Percentiles rank a stretch among this genome's conserved stretches.
These are phyloP conservation scores for Cercospora sp. DNA, from an alignment of 2,329 filamentous ascomycete species.

Conservation along the genomic window DNA sequence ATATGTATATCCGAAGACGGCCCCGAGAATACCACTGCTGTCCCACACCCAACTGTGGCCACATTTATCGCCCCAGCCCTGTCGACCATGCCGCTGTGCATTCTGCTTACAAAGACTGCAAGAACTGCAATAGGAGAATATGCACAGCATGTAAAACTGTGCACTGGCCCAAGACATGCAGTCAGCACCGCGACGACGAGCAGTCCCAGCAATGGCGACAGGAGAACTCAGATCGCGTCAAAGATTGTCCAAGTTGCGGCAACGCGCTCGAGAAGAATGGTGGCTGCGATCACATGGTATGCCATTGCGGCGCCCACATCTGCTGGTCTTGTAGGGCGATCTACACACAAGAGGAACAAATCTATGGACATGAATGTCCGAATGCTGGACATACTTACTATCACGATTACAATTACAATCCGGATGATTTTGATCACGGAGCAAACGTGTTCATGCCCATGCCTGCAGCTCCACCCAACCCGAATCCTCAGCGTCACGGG, in stretches of 20 bases:
- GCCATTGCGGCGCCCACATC: conserved; percentile 1
- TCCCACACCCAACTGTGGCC: conserved; percentile 1
- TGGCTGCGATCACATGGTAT: conserved; percentile 2
- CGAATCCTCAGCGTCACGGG: neutral
- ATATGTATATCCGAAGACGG: neutral
- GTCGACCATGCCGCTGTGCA: neutral
- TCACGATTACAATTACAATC: neutral
- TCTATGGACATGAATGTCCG: neutral
- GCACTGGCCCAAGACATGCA: conserved; percentile 7
- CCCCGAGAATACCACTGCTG: conserved; percentile 5
- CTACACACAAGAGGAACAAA: neutral
- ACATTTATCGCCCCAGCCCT: conserved; percentile 1
- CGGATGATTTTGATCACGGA: neutral
- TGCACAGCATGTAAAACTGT: neutral
- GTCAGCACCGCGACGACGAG: neutral
- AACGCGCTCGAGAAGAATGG: neutral
- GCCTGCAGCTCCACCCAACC: neutral
- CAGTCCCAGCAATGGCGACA: neutral
- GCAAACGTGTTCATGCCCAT: neutral
- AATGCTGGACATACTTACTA: neutral
- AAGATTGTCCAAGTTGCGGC: conserved; percentile 1
- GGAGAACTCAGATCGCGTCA: neutral
- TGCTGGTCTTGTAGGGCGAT: conserved; percentile 2
- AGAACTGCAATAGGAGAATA: neutral
- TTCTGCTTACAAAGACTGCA: neutral